Evolutionary conservation across 345 rosid genomes (phyloP), one percentile per base, ranked within the genome.

Genomic region (Acer yangbiense): DNA sequence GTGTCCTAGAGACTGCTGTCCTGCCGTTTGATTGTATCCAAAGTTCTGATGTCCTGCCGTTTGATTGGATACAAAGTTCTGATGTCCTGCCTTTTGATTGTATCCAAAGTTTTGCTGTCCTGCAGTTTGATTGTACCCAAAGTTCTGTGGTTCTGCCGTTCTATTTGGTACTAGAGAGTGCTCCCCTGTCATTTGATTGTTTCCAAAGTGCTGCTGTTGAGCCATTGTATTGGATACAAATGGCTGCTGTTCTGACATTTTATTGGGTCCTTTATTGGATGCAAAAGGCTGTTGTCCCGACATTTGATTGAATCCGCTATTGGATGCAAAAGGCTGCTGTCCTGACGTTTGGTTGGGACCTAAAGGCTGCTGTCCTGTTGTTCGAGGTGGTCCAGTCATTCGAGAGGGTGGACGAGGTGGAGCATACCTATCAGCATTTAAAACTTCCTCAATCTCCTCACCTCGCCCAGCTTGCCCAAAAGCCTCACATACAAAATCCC

Each of bases 371-470:
- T 44, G 75, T 46, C 79, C 66, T 46, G 44, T 27, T 43, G 76
- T 76, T 9, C 58, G 77, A 20, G 83, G 77, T 72, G 76, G 71
- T 77, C 81, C 73, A 2, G 74, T 54, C 32, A 68, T 74, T 68
- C 67, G 79, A 77, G 80, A 81, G 4, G 79, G 80, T 23, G 72
- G 76, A 3, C 23, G 76, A 72, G 68, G 23, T 10, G 75, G 39
- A 63, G 76, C 74, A 72, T 68, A 83, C 77, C 83, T 80, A 76
- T 81, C 84, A 65, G 84, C 87, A 82, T 82, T 88, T 67, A 96
- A 86, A 75, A 83, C 76, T 44, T 77, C 89, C 81, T 92, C 91
- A 78, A 96, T 85, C 82, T 90, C 98, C 79, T 86, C 92, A 46
- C 81, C 79, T 25, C 85, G 85, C 46, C 90, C 97, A 48, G 81